These are phyloP conservation scores for Schwanniomyces pseudopolymorphus DNA, from an alignment of 805 yeast species.

Conservation along the genomic window DNA sequence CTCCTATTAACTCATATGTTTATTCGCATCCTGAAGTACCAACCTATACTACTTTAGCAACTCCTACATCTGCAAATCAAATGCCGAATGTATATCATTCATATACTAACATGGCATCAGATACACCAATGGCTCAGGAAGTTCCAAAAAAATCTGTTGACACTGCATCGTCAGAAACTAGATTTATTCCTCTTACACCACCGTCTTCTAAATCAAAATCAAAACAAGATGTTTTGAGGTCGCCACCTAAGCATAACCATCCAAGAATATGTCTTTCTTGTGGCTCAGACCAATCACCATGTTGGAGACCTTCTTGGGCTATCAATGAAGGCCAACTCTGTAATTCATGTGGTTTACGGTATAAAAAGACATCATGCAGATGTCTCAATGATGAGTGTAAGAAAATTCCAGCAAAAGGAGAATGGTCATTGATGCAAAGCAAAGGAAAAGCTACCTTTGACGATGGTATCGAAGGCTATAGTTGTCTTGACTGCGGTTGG, in stretches of 20 bases:
- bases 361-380: constrained; percentile 90
- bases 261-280: constrained; percentile 82
- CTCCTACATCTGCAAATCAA: constrained; percentile 9
- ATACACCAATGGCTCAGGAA: background rate
- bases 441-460: constrained; percentile 51
- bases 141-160: constrained; percentile 7
- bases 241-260: constrained; percentile 29
- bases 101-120: background rate
- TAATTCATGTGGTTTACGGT: constrained; percentile 93
- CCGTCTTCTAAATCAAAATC: constrained; percentile 33
- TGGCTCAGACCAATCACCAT: constrained; percentile 87
- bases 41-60: constrained; percentile 10
- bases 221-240: constrained; percentile 28
- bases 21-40: background rate
- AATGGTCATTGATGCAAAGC: constrained; percentile 83
- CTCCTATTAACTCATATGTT: background rate
- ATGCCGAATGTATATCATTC: background rate
- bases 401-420: constrained; percentile 94
- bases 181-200: constrained; percentile 43
- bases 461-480: constrained; percentile 39
- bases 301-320: constrained; percentile 99
- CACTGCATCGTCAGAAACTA: constrained; percentile 11
- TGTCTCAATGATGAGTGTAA: constrained; percentile 75
- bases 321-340: constrained; percentile 89
- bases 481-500: constrained; percentile 44